These are phyloP conservation scores for Articulospora tetracladia DNA, from an alignment of 495 filamentous ascomycete species.

Conservation along the genomic window DNA sequence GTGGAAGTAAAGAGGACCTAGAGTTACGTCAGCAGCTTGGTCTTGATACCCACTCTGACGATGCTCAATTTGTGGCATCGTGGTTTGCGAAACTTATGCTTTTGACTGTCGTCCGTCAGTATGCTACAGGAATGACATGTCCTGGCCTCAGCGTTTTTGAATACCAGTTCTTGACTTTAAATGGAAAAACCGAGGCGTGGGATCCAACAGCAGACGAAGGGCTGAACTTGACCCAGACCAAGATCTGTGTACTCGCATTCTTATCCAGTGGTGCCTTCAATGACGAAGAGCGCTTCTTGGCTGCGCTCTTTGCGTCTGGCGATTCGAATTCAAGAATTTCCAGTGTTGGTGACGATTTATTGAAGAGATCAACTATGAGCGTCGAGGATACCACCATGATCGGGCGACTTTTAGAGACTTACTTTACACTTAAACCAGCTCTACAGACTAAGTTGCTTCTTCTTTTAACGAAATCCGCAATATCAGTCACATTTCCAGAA, in stretches of 20 bases:
- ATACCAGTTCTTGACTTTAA: slow-evolving; percentile 67
- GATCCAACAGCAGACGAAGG: slow-evolving; percentile 53
- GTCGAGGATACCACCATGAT: slow-evolving; percentile 68
- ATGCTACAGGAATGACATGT: slow-evolving; percentile 33
- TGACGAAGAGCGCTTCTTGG: slow-evolving; percentile 76
- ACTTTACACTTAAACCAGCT: slow-evolving; percentile 64
- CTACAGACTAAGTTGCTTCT: slow-evolving; percentile 72
- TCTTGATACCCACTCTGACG: slow-evolving; percentile 54
- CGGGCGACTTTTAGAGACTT: slow-evolving; percentile 61
- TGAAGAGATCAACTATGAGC: slow-evolving; percentile 69
- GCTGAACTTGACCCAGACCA: slow-evolving; percentile 61
- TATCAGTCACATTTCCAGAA: slow-evolving; percentile 56
- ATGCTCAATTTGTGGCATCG: slow-evolving; percentile 68
- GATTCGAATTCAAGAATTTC: slow-evolving; percentile 79
- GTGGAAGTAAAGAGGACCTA: slow-evolving; percentile 74
- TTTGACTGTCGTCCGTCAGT: slow-evolving; percentile 44
- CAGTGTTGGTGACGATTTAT: slow-evolving; percentile 74
- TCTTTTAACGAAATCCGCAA: slow-evolving; percentile 72
- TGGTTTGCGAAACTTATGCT: slow-evolving; percentile 82
- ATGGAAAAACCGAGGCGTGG: slow-evolving; percentile 67
- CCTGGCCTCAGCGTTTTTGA: slow-evolving; percentile 70
- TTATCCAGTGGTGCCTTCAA: slow-evolving; percentile 80
- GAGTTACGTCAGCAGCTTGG: slow-evolving; percentile 61
- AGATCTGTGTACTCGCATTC: slow-evolving; percentile 64
- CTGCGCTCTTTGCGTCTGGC: slow-evolving; percentile 75